A percentile compares a stretch with the other conserved stretches of the same genome.
These are phyloP conservation scores for Cetraspora pellucida DNA, from an alignment of 192 early-diverging fungal genomes.

Conservation along the genomic window DNA sequence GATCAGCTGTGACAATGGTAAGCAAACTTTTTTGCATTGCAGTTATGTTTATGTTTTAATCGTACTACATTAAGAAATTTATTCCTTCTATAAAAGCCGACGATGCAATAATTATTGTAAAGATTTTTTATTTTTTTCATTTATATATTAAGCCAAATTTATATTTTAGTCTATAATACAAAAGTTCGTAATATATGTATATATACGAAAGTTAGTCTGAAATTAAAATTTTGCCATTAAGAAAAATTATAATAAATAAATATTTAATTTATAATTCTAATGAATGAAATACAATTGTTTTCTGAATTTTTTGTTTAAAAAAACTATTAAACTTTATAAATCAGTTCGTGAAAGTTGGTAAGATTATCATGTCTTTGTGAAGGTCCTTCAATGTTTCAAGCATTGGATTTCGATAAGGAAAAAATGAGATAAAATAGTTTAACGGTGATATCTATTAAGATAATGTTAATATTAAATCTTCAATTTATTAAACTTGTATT, in stretches of 20 bases:
- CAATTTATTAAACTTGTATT: not conserved
- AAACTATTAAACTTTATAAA: too few species aligned
- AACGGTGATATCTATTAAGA: conserved; percentile 40
- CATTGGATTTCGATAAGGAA: conserved; percentile 49
- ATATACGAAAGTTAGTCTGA: too few species aligned
- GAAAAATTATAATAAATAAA: too few species aligned
- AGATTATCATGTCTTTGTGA: conserved; percentile 44
- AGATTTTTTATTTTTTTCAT: not conserved
- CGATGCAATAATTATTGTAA: conserved; percentile 20
- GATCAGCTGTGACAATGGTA: conserved; percentile 88
- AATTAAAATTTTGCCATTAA: too few species aligned
- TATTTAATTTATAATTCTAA: too few species aligned
- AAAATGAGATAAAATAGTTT: conserved; percentile 58
- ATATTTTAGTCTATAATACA: too few species aligned
- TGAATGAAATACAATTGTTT: too few species aligned
- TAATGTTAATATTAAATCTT: conserved; percentile 9
- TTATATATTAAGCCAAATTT: too few species aligned
- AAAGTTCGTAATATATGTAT: too few species aligned
- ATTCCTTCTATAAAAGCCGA: conserved; percentile 15
- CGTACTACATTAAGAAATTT: conserved; percentile 35
- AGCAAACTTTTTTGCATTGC: conserved; percentile 47
- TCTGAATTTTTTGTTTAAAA: too few species aligned
- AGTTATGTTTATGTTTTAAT: conserved; percentile 22
- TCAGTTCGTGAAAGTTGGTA: not conserved
- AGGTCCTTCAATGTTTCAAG: conserved; percentile 46